Base-by-base conservation (phyloP, 768 basidiomycete species). In the Grammothele lineata region DNA sequence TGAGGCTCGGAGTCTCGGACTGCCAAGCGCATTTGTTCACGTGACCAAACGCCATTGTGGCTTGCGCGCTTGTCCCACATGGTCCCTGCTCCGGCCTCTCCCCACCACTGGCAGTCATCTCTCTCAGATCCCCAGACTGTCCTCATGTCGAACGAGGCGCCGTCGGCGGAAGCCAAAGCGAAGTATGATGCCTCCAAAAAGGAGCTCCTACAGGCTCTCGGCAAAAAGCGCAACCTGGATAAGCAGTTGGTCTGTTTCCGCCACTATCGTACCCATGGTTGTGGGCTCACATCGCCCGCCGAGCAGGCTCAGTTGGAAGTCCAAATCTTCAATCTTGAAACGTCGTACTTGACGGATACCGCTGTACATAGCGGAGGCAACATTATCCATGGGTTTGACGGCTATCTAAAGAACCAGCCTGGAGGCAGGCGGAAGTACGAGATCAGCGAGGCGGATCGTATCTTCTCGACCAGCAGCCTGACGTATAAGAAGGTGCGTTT, bases 361-460 rank as follows among this genome's bases (percentile, higher is more conserved):
- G 78, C 83, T 1, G 71, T 72, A 0, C 83, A 85, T 51, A 83
- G 80, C 56, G 87, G 89, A 15, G 90, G 90, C 24, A 92, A 92
- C 56, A 91, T 92, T 43, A 85, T 92, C 30, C 85, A 85, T 57
- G 90, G 90, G 4, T 92, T 92, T 54, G 90, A 92, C 45, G 81
- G 83, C 34, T 92, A 91, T 61, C 77, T 92, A 48, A 92, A 92
- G 66, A 83, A 83, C 56, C 85, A 83, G 48, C 76, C 76, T 1
- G 71, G 76, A 8, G 80, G 76, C 6, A 71, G 87, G 57, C 75
- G 84, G 60, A 83, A 82, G 59, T 80, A 83, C 54, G 88, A 92
- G 54, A 76, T 89, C 47, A 78, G 76, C 51, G 90, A 92, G 47
- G 69, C 76, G 11, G 90, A 92, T 59, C 75, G 90, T 38, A 70